phyloP scores from a whole-genome alignment of 192 early-diverging fungal species.

The Entomortierella lignicola region DNA sequence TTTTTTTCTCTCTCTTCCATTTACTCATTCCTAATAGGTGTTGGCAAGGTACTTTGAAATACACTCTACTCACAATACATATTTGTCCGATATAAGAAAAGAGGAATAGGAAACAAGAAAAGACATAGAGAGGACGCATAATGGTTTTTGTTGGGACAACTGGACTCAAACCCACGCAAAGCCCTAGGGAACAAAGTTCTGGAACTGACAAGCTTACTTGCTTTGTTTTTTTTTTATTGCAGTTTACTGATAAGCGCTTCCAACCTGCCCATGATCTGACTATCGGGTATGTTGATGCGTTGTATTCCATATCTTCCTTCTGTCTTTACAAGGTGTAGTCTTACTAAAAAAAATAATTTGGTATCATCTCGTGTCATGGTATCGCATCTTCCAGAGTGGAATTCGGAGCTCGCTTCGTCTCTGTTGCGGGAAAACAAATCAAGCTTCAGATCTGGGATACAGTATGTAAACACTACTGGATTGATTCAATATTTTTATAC shows the following conservation, averaged over 20 bases:
- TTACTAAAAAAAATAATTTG: background rate
- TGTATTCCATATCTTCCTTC: background rate
- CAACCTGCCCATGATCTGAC: constrained; percentile 85
- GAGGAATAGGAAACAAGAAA: too few species aligned
- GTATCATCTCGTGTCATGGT: background rate
- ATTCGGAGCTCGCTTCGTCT: constrained; percentile 84
- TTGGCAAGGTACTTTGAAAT: constrained; percentile 70
- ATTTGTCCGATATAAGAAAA: too few species aligned
- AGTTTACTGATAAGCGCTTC: constrained; percentile 87
- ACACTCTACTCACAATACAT: background rate
- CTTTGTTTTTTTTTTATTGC: constrained; percentile 56
- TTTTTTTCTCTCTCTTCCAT: background rate
- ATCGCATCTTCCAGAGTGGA: constrained; percentile 66
- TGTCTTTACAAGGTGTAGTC: background rate
- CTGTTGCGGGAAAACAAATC: constrained; percentile 81
- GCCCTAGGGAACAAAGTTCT: too few species aligned
- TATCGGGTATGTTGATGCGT: constrained; percentile 67
- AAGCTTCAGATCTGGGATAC: constrained; percentile 98
- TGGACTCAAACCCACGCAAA: background rate
- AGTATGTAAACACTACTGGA: constrained; percentile 56
- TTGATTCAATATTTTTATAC: background rate
- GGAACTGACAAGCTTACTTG: too few species aligned
- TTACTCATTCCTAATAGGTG: too few species aligned
- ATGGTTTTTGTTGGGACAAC: constrained; percentile 6
- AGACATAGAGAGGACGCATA: too few species aligned